These are phyloP conservation scores for Dothidotthia symphoricarpi DNA, from an alignment of 2,329 filamentous ascomycete species.

Conservation along the genomic window DNA sequence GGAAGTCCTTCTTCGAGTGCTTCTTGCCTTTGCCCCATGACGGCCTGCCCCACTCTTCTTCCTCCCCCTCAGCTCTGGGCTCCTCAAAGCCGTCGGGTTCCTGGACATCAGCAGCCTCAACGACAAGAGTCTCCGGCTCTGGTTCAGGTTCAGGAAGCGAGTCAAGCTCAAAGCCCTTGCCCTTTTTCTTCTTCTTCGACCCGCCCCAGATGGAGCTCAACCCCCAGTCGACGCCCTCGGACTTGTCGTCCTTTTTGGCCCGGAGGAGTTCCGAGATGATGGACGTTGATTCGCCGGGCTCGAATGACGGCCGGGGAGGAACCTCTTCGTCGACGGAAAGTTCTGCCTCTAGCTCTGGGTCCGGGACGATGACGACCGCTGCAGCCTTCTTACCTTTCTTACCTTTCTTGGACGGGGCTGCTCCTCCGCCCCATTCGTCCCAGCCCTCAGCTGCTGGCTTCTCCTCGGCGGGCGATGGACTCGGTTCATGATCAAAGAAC, in stretches of 20 bases:
- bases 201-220: slow-evolving; percentile 42
- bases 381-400: slow-evolving; percentile 39
- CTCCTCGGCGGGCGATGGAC: slow-evolving; percentile 32
- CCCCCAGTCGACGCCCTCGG: slow-evolving; percentile 36
- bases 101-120: slow-evolving; percentile 36
- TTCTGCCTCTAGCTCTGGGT: slow-evolving; percentile 27
- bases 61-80: slow-evolving; percentile 47
- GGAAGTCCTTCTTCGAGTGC: slow-evolving; percentile 42
- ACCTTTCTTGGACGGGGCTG: slow-evolving; percentile 12
- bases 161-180: slow-evolving; percentile 39
- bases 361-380: slow-evolving; percentile 45
- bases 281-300: slow-evolving; percentile 16
- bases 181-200: slow-evolving; percentile 50
- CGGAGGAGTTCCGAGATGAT: slow-evolving; percentile 3
- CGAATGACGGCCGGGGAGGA: slow-evolving; percentile 12
- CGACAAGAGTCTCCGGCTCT: slow-evolving; percentile 18
- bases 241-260: slow-evolving; percentile 28
- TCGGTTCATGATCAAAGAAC: slow-evolving; percentile 21
- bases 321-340: slow-evolving; percentile 21
- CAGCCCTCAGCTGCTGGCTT: slow-evolving; percentile 30
- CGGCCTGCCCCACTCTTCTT: slow-evolving; percentile 59
- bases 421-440: neutral
- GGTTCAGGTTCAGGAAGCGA: slow-evolving; percentile 26
- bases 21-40: slow-evolving; percentile 53
- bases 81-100: slow-evolving; percentile 53